Evolutionary conservation across 345 rosid species (phyloP).

Genomic region (Luvunga scandens): DNA sequence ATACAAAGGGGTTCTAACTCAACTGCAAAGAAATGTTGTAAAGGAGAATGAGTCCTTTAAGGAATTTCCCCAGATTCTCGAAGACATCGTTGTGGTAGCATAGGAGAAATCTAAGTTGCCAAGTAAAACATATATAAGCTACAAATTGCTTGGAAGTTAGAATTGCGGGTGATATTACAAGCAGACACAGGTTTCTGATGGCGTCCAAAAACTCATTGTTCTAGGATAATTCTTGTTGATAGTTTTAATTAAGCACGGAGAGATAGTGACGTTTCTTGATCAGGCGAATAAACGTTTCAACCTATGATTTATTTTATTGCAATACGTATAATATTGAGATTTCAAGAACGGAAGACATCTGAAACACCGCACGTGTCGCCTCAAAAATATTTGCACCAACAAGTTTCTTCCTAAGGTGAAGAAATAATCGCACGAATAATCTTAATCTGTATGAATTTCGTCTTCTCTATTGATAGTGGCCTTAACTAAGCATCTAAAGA

Average conservation of each 20-base stretch:
- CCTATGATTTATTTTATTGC: neutral
- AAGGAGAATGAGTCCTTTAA: no score
- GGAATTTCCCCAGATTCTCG: no score
- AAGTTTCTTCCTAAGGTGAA: neutral
- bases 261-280: neutral
- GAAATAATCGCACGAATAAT: neutral
- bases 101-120: neutral
- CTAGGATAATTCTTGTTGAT: neutral
- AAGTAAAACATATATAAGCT: neutral
- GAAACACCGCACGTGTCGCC: neutral
- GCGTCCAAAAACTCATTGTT: neutral
- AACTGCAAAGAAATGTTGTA: no score
- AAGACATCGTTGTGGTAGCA: neutral
- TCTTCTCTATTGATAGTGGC: no score
- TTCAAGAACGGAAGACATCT: neutral
- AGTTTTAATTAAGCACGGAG: neutral
- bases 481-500: no score
- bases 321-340: neutral
- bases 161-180: neutral
- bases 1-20: no score
- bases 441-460: no score
- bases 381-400: neutral
- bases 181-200: neutral
- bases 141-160: neutral
- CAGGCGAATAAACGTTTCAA: neutral